A percentile compares a stretch with the other conserved stretches of the same genome.
These are phyloP conservation scores for Bromus sterilis DNA, from an alignment of 176 grass and related monocot genomes.

Conservation along the genomic window DNA sequence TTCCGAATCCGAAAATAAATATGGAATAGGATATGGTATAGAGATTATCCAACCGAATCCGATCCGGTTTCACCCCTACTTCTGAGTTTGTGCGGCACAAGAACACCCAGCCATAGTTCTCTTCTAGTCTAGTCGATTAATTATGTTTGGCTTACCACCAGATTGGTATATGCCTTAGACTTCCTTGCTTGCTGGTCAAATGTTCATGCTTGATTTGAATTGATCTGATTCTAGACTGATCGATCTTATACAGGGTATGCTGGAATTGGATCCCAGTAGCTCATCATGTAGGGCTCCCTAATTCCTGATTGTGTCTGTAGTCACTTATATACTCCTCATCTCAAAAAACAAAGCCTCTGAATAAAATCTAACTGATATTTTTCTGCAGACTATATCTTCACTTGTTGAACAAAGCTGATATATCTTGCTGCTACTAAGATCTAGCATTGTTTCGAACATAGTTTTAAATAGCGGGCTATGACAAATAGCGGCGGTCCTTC, in stretches of 20 bases:
- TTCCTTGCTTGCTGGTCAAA: neutral
- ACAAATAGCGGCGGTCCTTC: no score
- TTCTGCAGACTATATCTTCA: neutral
- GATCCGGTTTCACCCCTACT: no score
- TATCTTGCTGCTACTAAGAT: neutral
- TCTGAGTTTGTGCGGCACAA: neutral
- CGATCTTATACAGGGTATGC: neutral
- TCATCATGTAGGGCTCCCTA: neutral
- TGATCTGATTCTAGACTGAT: neutral
- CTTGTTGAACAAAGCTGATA: neutral
- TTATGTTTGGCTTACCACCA: neutral
- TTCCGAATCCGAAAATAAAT: no score
- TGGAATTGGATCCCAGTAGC: neutral
- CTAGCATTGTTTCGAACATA: no score
- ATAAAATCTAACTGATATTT: neutral
- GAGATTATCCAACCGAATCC: no score
- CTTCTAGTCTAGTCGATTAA: neutral
- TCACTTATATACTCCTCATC: neutral
- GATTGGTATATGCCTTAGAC: neutral
- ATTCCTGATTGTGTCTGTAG: neutral
- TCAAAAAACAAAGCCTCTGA: neutral
- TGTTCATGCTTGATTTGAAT: neutral
- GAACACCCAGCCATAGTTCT: neutral
- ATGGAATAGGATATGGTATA: no score
- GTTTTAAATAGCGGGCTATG: no score